phyloP scores from a whole-genome alignment of 2,329 filamentous ascomycete species.

The Ophiocordyceps australis region DNA sequence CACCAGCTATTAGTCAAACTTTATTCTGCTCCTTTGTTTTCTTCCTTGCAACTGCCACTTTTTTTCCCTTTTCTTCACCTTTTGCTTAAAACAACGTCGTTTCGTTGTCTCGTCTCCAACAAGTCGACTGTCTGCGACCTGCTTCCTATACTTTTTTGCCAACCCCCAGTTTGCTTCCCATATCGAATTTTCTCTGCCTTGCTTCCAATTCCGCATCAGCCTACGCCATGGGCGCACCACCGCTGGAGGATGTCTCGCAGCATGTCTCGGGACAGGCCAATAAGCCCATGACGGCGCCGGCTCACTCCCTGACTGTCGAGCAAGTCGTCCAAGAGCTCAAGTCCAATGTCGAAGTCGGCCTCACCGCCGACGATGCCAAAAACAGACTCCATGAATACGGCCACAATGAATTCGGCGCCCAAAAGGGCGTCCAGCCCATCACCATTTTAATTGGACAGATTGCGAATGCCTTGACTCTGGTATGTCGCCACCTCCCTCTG shows the following conservation, averaged over 20 bases:
- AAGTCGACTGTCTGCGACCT: too few species aligned
- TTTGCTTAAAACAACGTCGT: too few species aligned
- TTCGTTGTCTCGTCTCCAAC: too few species aligned
- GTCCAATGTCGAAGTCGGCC: conserved; percentile 36
- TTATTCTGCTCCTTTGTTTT: background rate
- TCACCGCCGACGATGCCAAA: conserved; percentile 34
- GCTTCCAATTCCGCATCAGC: too few species aligned
- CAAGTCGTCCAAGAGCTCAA: conserved; percentile 34
- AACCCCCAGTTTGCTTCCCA: too few species aligned
- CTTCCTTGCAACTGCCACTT: background rate
- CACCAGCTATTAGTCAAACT: background rate
- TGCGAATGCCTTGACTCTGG: conserved; percentile 52
- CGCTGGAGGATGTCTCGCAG: conserved; percentile 6
- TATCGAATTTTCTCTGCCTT: too few species aligned
- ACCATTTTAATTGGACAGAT: conserved; percentile 50
- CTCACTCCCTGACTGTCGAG: conserved; percentile 39
- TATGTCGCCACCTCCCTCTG: conserved; percentile 17
- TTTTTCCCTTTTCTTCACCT: background rate
- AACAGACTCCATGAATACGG: conserved; percentile 37
- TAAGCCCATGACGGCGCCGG: conserved; percentile 36
- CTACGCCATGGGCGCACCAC: conserved; percentile 9
- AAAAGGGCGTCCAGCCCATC: conserved; percentile 36
- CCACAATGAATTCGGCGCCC: conserved; percentile 43
- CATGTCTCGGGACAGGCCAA: conserved; percentile 23
- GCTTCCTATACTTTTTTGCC: too few species aligned